Evolutionary conservation across 768 basidiomycete species (phyloP).

Genomic region (Mrakia gelida): DNA sequence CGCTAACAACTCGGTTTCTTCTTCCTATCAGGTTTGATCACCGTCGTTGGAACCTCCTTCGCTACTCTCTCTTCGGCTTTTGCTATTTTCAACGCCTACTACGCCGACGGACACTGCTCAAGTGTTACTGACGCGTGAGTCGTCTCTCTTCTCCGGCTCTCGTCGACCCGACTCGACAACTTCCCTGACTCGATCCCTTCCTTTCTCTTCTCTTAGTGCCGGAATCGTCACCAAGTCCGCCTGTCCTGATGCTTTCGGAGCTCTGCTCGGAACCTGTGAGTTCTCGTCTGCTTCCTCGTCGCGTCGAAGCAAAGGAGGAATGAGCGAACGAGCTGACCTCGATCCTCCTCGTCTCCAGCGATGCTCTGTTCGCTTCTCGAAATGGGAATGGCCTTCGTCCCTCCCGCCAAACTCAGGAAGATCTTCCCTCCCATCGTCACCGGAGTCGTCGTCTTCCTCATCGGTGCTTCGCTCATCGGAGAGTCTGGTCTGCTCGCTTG

Average conservation of each 20-base stretch:
- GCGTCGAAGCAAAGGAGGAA: background rate
- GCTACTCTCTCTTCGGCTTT: constrained; percentile 69
- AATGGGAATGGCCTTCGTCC: constrained; percentile 72
- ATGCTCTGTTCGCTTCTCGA: constrained; percentile 74
- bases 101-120: constrained; percentile 71
- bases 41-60: constrained; percentile 77
- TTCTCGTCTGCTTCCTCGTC: background rate
- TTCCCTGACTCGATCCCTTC: too few relatives aligned
- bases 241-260: constrained; percentile 78
- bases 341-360: constrained; percentile 41
- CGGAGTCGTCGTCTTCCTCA: constrained; percentile 73
- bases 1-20: background rate
- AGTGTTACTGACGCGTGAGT: constrained; percentile 50
- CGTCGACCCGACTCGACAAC: too few relatives aligned
- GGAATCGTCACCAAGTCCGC: constrained; percentile 55
- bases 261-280: constrained; percentile 59
- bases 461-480: constrained; percentile 72
- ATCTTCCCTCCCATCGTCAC: constrained; percentile 80
- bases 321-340: background rate
- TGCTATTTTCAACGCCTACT: constrained; percentile 65
- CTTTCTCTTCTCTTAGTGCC: constrained; percentile 37
- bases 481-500: constrained; percentile 70
- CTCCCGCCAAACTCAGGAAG: constrained; percentile 50
- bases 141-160: too few relatives aligned
- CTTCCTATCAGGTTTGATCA: constrained; percentile 58